Conservation (phyloP, 345 rosid genomes). For the Gossypium arboreum region DNA sequence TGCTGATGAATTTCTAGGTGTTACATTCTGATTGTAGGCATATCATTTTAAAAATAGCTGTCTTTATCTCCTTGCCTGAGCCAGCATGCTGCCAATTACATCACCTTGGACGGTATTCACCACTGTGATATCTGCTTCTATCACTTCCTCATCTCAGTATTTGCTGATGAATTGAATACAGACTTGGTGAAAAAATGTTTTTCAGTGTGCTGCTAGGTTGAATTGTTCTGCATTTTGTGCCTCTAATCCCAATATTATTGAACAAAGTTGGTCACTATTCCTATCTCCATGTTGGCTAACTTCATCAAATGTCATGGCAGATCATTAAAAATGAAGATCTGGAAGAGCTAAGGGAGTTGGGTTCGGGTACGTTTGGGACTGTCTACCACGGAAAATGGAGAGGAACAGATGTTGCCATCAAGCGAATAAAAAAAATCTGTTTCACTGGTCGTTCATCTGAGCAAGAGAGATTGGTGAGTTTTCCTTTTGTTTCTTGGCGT, state of each 20-base stretch:
- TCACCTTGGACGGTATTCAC: background rate
- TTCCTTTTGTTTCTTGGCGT: constrained; percentile 10
- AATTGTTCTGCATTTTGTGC: background rate
- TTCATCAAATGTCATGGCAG: constrained; percentile 30
- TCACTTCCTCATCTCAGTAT: background rate
- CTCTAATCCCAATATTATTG: background rate
- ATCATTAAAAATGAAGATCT: constrained; percentile 86
- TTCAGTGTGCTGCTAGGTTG: constrained; percentile 8
- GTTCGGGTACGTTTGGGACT: constrained; percentile 97
- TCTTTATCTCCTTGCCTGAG: background rate
- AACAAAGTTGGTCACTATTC: background rate
- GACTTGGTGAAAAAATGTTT: background rate
- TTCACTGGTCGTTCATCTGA: constrained; percentile 90
- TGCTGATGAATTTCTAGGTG: background rate
- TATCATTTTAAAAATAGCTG: background rate
- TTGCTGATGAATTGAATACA: background rate
- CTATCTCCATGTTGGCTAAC: constrained; percentile 15
- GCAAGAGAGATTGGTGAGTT: constrained; percentile 88
- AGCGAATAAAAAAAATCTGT: constrained; percentile 89
- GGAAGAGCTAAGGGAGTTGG: constrained; percentile 90
- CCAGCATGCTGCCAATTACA: background rate
- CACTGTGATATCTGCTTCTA: background rate
- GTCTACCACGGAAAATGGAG: constrained; percentile 99
- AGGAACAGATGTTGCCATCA: constrained; percentile 96
- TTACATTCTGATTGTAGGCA: background rate